Base-by-base conservation (phyloP, 768 basidiomycete genomes). In the Lentinula lateritia region DNA sequence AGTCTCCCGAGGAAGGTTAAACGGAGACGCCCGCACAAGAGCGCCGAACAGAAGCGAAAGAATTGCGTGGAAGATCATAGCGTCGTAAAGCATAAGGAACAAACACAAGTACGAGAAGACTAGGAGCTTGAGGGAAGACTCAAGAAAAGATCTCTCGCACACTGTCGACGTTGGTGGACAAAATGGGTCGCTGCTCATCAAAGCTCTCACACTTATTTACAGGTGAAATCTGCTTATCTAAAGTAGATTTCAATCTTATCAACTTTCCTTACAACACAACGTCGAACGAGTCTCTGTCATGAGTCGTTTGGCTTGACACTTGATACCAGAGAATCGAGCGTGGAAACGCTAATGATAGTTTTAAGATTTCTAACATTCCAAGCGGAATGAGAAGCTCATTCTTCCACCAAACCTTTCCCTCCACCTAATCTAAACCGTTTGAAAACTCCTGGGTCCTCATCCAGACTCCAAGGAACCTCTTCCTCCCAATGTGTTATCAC, bases 401-500 rank as follows among this genome's bases (percentile, higher is more conserved):
- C 53, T 39, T 54, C 53, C 12, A 54, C 53, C 53, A 36, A 54
- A 16, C 75, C 74, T 7, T 63, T 62, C 20, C 76, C 77, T n/a
- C 63, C 68, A 52, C 73, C 66, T 39, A 80, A 63, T 50, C 62
- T 64, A 55, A 77, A 75, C 43, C 65, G 66, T 65, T 67, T 76
- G 48, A 89, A 68, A n/a, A 59, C 45, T 32, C 34, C 58, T 9
- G 43, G n/a, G 0, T 85, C 83, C 56, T 87, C 86, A 13, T 76
- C 77, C 0, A 65, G 69, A 0, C 74, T 78, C 93, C 93, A 95
- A 2, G 95, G 95, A 16, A 95, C 85, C 73, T 98, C 95, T 41
- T 90, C 89, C 64, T 92, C 90, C 86, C 92, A 93, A 74, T 96
- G 95, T 42, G 88, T 93, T 60, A 98, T 83, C 3, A 92, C 88